Conservation (phyloP, 352 stramenopile genomes). For the Aphanomyces euteiches region DNA sequence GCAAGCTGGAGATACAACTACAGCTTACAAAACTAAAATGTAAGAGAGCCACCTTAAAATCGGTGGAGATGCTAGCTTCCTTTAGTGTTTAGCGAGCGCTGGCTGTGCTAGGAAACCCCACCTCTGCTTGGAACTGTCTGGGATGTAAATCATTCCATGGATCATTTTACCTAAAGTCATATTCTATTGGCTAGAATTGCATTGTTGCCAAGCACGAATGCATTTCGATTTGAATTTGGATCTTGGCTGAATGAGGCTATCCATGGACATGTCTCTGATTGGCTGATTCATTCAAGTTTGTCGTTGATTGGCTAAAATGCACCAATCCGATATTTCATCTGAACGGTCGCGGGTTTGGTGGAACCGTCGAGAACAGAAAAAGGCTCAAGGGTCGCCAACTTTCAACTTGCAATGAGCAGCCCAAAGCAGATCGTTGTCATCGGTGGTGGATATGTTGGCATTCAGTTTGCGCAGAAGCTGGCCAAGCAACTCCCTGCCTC, state of each 20-base stretch:
- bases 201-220: neutral
- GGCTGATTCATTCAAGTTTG: neutral
- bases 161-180: neutral
- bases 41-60: too few species aligned
- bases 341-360: too few species aligned
- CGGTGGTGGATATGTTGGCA: slow-evolving; percentile 46
- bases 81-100: too few species aligned
- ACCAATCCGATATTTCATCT: too few species aligned
- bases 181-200: neutral
- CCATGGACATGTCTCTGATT: neutral
- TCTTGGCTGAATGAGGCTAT: slow-evolving; percentile 6
- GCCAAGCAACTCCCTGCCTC: slow-evolving; percentile 35
- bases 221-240: neutral
- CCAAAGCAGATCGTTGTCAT: slow-evolving; percentile 44
- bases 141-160: neutral
- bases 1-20: too few species aligned
- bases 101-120: neutral
- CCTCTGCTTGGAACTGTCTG: neutral
- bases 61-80: too few species aligned
- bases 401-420: slow-evolving; percentile 2
- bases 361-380: too few species aligned
- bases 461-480: slow-evolving; percentile 43
- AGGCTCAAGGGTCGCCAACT: neutral
- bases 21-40: too few species aligned
- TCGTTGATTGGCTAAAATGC: slow-evolving; percentile 5